Conservation (phyloP, 164 flowering plant genomes). For the Dillenia suffruticosa region DNA sequence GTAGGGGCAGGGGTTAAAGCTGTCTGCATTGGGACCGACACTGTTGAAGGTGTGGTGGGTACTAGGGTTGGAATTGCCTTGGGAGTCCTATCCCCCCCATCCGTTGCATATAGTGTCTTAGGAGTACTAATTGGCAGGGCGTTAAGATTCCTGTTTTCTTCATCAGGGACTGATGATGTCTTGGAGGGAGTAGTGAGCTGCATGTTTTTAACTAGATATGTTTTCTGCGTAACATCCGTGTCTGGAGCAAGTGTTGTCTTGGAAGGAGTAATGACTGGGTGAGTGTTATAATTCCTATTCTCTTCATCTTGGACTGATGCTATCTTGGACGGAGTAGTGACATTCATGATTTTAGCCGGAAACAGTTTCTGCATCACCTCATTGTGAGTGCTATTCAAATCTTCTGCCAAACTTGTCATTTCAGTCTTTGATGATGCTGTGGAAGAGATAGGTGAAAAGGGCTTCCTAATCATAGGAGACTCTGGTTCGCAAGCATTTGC, state of each 20-base stretch:
- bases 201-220: conserved; percentile 14
- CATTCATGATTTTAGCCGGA: conserved; percentile 18
- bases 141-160: conserved; percentile 22
- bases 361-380: conserved; percentile 32
- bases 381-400: conserved; percentile 23
- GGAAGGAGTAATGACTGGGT: conserved; percentile 31
- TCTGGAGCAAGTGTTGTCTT: conserved; percentile 1
- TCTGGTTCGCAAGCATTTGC: conserved; percentile 40
- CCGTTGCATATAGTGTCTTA: conserved; percentile 2
- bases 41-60: conserved; percentile 55
- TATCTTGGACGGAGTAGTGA: conserved; percentile 38
- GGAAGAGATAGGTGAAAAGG: conserved; percentile 77
- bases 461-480: conserved; percentile 50
- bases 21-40: conserved; percentile 74
- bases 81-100: conserved; percentile 49
- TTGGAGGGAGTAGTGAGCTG: conserved; percentile 40
- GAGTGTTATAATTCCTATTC: conserved; percentile 44
- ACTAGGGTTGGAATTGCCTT: conserved; percentile 30
- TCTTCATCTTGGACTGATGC: conserved; percentile 22
- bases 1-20: conserved; percentile 47
- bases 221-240: conserved; percentile 27
- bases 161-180: conserved; percentile 14
- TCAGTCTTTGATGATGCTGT: conserved; percentile 45
- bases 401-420: conserved; percentile 31
- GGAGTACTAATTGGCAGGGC: conserved; percentile 1